phyloP scores from a whole-genome alignment of 2,329 filamentous ascomycete species.

The Macrophomina pseudophaseolina region DNA sequence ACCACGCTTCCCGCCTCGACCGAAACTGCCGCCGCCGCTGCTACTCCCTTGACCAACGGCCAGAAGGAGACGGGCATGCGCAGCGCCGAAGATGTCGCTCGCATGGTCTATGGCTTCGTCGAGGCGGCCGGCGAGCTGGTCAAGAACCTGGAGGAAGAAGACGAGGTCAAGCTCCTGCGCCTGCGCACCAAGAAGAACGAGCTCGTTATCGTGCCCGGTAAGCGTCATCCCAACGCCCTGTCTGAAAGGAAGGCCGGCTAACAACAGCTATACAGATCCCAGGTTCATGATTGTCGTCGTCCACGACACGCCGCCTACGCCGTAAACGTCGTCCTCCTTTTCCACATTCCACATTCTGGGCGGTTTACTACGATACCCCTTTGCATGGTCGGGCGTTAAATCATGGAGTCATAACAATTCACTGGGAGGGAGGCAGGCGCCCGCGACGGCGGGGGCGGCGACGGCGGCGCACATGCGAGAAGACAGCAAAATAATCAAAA shows the following conservation, averaged over 20 bases:
- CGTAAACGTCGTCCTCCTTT: slow-evolving; percentile 8
- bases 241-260: background rate
- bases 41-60: slow-evolving; percentile 32
- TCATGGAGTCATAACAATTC: slow-evolving; percentile 18
- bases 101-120: slow-evolving; percentile 77
- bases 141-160: slow-evolving; percentile 75
- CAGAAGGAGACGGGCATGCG: slow-evolving; percentile 55
- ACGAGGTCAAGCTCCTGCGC: slow-evolving; percentile 77
- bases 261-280: slow-evolving; percentile 53
- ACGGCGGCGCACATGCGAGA: background rate
- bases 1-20: slow-evolving; percentile 42
- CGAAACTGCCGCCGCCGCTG: slow-evolving; percentile 32
- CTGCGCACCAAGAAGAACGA: slow-evolving; percentile 85
- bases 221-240: slow-evolving; percentile 19
- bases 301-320: slow-evolving; percentile 76
- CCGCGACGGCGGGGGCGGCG: too few species aligned
- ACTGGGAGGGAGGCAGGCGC: background rate
- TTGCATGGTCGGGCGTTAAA: slow-evolving; percentile 23
- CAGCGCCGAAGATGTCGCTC: slow-evolving; percentile 73
- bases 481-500: background rate
- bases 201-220: slow-evolving; percentile 76
- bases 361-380: slow-evolving; percentile 26
- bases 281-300: slow-evolving; percentile 81
- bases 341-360: slow-evolving; percentile 2
- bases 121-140: slow-evolving; percentile 71